A percentile compares a stretch with the other conserved stretches of the same genome.
Conservation (phyloP, 805 yeast genomes). For the Ogataea degrootiae region DNA sequence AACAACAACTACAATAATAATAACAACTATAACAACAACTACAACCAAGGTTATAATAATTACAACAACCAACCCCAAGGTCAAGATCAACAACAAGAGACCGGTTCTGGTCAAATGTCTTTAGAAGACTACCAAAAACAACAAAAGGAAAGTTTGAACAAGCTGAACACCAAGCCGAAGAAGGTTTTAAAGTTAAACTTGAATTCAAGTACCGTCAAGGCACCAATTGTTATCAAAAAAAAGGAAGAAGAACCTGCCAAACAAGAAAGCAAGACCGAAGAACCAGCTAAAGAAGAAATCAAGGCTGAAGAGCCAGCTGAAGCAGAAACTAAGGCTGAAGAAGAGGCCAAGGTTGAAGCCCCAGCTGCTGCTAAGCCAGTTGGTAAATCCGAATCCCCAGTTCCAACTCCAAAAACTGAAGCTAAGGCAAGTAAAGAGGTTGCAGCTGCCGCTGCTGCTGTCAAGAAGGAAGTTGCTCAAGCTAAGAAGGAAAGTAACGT, state of each 20-base stretch:
- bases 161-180: slow-evolving; percentile 50
- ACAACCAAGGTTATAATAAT: slow-evolving; percentile 14
- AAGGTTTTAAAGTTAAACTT: slow-evolving; percentile 63
- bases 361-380: slow-evolving; percentile 12
- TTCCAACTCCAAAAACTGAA: slow-evolving; percentile 9
- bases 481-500: slow-evolving; percentile 15
- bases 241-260: slow-evolving; percentile 34
- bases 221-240: slow-evolving; percentile 32
- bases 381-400: slow-evolving; percentile 8
- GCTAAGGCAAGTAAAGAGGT: slow-evolving; percentile 12
- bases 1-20: slow-evolving; percentile 21
- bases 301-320: slow-evolving; percentile 18
- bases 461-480: slow-evolving; percentile 4
- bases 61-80: slow-evolving; percentile 13
- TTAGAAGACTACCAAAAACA: slow-evolving; percentile 80
- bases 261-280: slow-evolving; percentile 27
- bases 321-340: slow-evolving; percentile 25
- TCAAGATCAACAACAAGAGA: slow-evolving; percentile 9
- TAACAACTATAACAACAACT: slow-evolving; percentile 23
- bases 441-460: slow-evolving; percentile 14
- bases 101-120: slow-evolving; percentile 50
- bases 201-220: slow-evolving; percentile 48
- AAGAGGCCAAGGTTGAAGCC: slow-evolving; percentile 15
- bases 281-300: slow-evolving; percentile 23
- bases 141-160: slow-evolving; percentile 39